Percentiles rank a stretch among this genome's conserved stretches.
These are phyloP conservation scores for Penicillium crystallinum DNA, from an alignment of 495 filamentous ascomycete genomes.

Conservation along the genomic window DNA sequence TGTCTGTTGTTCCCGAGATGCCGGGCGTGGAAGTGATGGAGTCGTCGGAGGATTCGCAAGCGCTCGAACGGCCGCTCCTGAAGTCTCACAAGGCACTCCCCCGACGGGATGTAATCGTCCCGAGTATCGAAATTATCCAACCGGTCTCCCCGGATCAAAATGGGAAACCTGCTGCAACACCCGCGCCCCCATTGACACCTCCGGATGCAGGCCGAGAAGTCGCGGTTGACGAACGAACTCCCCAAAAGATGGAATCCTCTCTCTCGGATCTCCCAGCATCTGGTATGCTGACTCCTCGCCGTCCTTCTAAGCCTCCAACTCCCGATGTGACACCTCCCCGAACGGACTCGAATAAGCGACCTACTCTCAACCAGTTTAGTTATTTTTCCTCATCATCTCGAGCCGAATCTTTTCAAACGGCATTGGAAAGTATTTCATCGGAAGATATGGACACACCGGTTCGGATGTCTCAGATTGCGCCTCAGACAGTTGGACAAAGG, in stretches of 20 bases:
- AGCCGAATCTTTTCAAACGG: slow-evolving; percentile 69
- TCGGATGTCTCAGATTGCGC: slow-evolving; percentile 31
- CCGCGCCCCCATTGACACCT: slow-evolving; percentile 38
- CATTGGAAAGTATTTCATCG: slow-evolving; percentile 57
- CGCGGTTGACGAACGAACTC: slow-evolving; percentile 18
- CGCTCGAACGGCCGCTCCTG: slow-evolving; percentile 28
- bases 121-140: slow-evolving; percentile 23
- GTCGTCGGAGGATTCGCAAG: slow-evolving; percentile 30
- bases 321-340: slow-evolving; percentile 69
- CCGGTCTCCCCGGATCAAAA: slow-evolving; percentile 22
- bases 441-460: slow-evolving; percentile 54
- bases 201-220: slow-evolving; percentile 26
- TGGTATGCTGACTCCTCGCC: slow-evolving; percentile 50
- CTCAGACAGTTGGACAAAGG: slow-evolving; percentile 30
- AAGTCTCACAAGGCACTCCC: slow-evolving; percentile 46
- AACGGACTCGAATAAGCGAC: slow-evolving; percentile 38
- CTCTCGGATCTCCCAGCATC: slow-evolving; percentile 19
- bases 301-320: slow-evolving; percentile 64
- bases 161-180: slow-evolving; percentile 22
- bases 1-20: slow-evolving; percentile 22
- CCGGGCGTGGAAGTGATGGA: slow-evolving; percentile 32
- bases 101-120: slow-evolving; percentile 26
- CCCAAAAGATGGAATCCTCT: slow-evolving; percentile 21
- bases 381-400: slow-evolving; percentile 46
- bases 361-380: slow-evolving; percentile 31